A percentile compares a stretch with the other conserved stretches of the same genome.
phyloP scores from a whole-genome alignment of 2,329 filamentous ascomycete species.

The Curvularia verruculosa region DNA sequence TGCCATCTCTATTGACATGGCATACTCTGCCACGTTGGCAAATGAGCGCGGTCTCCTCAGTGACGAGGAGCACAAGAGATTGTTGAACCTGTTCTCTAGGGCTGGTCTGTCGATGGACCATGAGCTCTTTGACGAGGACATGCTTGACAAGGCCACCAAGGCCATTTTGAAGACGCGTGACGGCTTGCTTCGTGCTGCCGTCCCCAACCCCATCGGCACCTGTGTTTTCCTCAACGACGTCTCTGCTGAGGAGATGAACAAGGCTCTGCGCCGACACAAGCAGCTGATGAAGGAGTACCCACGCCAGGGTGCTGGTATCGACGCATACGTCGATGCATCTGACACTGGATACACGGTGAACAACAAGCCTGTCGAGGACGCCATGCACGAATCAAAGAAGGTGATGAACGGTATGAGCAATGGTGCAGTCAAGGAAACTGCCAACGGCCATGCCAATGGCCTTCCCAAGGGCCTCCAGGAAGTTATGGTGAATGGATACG shows the following conservation, averaged over 20 bases:
- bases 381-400: conserved; percentile 25
- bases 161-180: conserved; percentile 76
- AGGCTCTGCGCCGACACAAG: conserved; percentile 68
- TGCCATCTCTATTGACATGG: conserved; percentile 78
- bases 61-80: conserved; percentile 64
- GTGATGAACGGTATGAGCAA: conserved; percentile 35
- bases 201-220: conserved; percentile 69
- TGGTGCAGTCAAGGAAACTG: conserved; percentile 29
- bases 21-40: conserved; percentile 72
- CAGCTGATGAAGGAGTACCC: conserved; percentile 66
- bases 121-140: conserved; percentile 67
- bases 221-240: conserved; percentile 75
- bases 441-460: conserved; percentile 28
- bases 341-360: conserved; percentile 68
- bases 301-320: conserved; percentile 68
- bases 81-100: conserved; percentile 71
- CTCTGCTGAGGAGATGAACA: conserved; percentile 65
- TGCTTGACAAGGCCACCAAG: conserved; percentile 69
- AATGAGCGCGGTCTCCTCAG: conserved; percentile 66
- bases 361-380: conserved; percentile 47
- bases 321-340: conserved; percentile 71
- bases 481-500: conserved; percentile 40
- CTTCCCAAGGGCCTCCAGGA: conserved; percentile 30
- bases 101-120: conserved; percentile 76
- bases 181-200: conserved; percentile 69